Base-by-base conservation (phyloP, 352 stramenopile genomes). In the Ophiocytium majus region DNA sequence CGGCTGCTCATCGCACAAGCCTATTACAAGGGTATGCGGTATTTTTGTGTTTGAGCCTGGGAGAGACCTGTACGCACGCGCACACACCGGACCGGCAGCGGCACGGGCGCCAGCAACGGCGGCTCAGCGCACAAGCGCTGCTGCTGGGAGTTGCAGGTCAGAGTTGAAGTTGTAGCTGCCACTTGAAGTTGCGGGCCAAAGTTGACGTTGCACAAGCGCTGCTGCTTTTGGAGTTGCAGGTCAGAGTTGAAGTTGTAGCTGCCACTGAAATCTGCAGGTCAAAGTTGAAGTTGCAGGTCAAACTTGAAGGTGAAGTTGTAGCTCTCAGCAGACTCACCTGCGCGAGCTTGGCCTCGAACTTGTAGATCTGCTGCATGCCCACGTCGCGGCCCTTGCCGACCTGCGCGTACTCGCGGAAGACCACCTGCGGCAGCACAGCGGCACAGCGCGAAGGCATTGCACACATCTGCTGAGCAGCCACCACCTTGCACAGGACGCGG, bases 341-440 rank as follows among this genome's bases (percentile, higher is more conserved):
- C 14, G 89, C 89, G 0, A 92, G 86, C 86, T 99, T 99, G 0
- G 97, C 96, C 90, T 99, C 97, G 84, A 99, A 99, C 91, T 99
- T 99, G 92, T 99, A 99, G 85, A 99, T 99, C 89, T 99, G 97
- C 88, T 98, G 97, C 96, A 99, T 98, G 63, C 97, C 97, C 34
- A 99, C 97, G 94, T 99, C 97, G 79, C 97, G 95, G 50, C 97
- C 97, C 89, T 99, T 99, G 79, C 97, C 97, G 66, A 97, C 96
- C 91, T 99, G 98, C 74, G 98, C 93, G 89, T 99, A 99, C 91
- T 99, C 97, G n/a, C 97, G 97, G 92, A 99, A 99, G 0, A 93
- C 93, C 23, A 99, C 96, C 17, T 94, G 35, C 32, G 32, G 66
- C n/a, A n/a, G n/a, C n/a, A n/a, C n/a, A n/a, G n/a, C n/a, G n/a